Percentiles rank a stretch among this genome's conserved stretches.
These are phyloP conservation scores for Debaryomyces udenii DNA, from an alignment of 1,139 yeast species.

Conservation along the genomic window DNA sequence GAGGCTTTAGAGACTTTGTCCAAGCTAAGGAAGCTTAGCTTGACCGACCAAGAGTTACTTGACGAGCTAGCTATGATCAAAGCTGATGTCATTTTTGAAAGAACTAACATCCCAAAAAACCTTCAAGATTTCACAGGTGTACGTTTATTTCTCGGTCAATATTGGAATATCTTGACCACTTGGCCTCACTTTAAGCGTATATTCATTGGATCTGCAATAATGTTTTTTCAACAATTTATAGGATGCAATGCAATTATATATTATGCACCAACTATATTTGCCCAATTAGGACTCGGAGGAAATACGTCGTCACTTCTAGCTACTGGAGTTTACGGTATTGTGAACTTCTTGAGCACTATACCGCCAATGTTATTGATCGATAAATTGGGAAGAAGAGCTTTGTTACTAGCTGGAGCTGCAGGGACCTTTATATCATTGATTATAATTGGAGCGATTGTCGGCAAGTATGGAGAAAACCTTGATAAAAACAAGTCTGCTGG, in stretches of 20 bases:
- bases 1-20: slow-evolving; percentile 41
- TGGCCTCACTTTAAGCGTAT: slow-evolving; percentile 40
- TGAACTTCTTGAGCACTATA: slow-evolving; percentile 54
- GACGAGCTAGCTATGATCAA: slow-evolving; percentile 24
- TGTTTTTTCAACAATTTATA: slow-evolving; percentile 69
- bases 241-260: slow-evolving; percentile 76
- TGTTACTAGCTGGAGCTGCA: slow-evolving; percentile 17
- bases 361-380: slow-evolving; percentile 47
- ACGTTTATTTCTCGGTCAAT: slow-evolving; percentile 9
- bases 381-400: slow-evolving; percentile 18
- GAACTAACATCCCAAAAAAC: slow-evolving; percentile 12
- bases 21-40: slow-evolving; percentile 14
- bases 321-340: slow-evolving; percentile 60
- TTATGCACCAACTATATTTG: slow-evolving; percentile 48
- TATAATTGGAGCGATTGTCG: slow-evolving; percentile 56
- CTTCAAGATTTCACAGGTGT: slow-evolving; percentile 5
- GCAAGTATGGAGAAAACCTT: slow-evolving; percentile 33
- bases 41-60: slow-evolving; percentile 18
- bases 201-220: slow-evolving; percentile 62
- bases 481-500: slow-evolving; percentile 24
- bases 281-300: slow-evolving; percentile 19
- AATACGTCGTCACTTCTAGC: slow-evolving; percentile 25
- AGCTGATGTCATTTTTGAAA: slow-evolving; percentile 24
- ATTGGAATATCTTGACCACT: slow-evolving; percentile 19
- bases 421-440: slow-evolving; percentile 17